phyloP scores from a whole-genome alignment of 768 basidiomycete species.

The Termitomyces sp. region DNA sequence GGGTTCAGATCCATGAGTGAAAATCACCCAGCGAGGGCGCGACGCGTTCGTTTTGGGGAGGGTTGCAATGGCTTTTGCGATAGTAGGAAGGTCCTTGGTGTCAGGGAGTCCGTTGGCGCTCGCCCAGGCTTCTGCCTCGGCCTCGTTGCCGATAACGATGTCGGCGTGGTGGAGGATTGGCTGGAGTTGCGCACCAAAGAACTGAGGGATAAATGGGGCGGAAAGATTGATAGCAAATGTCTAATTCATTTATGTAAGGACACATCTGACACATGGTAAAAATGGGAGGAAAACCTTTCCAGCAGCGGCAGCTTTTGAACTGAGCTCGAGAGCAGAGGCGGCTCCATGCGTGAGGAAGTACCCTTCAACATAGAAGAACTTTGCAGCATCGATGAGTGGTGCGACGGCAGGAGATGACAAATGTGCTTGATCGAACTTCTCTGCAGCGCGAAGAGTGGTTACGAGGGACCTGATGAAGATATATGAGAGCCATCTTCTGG shows the following conservation, averaged over 20 bases:
- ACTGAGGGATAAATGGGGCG: conserved; percentile 95
- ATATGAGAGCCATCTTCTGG: background rate
- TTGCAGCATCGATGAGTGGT: conserved; percentile 71
- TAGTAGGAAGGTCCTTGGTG: conserved; percentile 55
- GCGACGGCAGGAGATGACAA: conserved; percentile 72
- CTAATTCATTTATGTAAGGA: conserved; percentile 30
- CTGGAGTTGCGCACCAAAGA: conserved; percentile 81
- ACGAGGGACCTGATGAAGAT: conserved; percentile 67
- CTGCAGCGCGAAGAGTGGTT: conserved; percentile 85
- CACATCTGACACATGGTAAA: background rate
- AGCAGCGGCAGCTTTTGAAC: conserved; percentile 67
- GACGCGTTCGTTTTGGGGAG: conserved; percentile 71
- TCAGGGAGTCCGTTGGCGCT: conserved; percentile 61
- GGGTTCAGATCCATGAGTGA: conserved; percentile 83
- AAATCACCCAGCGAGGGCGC: conserved; percentile 75
- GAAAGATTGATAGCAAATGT: conserved; percentile 91
- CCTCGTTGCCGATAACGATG: conserved; percentile 93
- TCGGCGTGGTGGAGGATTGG: conserved; percentile 81
- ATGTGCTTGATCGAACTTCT: conserved; percentile 81
- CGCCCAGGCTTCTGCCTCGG: conserved; percentile 88
- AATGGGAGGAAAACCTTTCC: conserved; percentile 53
- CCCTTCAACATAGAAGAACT: conserved; percentile 91
- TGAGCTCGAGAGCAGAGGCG: conserved; percentile 63
- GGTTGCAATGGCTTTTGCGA: conserved; percentile 73
- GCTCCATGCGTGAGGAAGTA: conserved; percentile 96